These are phyloP conservation scores for Xylaria multiplex DNA, from an alignment of 2,329 filamentous ascomycete genomes.

Conservation along the genomic window DNA sequence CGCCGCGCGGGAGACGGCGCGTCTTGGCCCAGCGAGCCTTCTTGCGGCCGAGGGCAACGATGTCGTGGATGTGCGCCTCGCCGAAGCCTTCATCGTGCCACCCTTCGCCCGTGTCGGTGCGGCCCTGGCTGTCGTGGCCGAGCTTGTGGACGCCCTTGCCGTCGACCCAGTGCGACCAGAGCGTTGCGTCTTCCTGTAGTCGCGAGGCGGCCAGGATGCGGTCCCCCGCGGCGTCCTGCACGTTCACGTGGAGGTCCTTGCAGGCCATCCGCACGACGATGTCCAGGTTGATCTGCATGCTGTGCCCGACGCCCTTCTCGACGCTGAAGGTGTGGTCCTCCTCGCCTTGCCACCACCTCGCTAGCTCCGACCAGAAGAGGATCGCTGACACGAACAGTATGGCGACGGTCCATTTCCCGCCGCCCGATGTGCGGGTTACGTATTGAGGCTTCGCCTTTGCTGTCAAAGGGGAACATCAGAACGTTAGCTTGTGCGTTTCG, in stretches of 20 bases:
- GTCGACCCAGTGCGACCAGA: conserved; percentile 84
- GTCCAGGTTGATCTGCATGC: conserved; percentile 94
- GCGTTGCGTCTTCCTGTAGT: conserved; percentile 79
- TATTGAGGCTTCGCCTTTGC: conserved; percentile 97
- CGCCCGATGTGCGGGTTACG: conserved; percentile 82
- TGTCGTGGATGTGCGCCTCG: conserved; percentile 91
- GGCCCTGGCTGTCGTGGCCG: conserved; percentile 64
- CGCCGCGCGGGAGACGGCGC: conserved; percentile 67
- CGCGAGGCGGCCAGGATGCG: conserved; percentile 83
- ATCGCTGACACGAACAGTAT: conserved; percentile 79
- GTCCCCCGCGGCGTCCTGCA: conserved; percentile 94
- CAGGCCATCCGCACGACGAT: conserved; percentile 92
- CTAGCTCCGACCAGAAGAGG: conserved; percentile 81
- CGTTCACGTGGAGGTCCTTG: conserved; percentile 89
- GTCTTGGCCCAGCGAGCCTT: conserved; percentile 79
- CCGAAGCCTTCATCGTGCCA: conserved; percentile 74
- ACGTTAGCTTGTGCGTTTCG: conserved; percentile 23
- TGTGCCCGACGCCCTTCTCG: conserved; percentile 87
- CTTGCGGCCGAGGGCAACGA: conserved; percentile 74
- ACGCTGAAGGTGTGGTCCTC: conserved; percentile 93
- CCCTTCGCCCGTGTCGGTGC: conserved; percentile 65
- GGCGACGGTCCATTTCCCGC: conserved; percentile 91
- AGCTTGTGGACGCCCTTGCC: conserved; percentile 72
- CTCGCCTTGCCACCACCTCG: conserved; percentile 83
- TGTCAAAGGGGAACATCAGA: conserved; percentile 51